A percentile compares a stretch with the other conserved stretches of the same genome.
Conservation (phyloP, 2,329 filamentous ascomycete genomes). For the Colletotrichum kahawae region DNA sequence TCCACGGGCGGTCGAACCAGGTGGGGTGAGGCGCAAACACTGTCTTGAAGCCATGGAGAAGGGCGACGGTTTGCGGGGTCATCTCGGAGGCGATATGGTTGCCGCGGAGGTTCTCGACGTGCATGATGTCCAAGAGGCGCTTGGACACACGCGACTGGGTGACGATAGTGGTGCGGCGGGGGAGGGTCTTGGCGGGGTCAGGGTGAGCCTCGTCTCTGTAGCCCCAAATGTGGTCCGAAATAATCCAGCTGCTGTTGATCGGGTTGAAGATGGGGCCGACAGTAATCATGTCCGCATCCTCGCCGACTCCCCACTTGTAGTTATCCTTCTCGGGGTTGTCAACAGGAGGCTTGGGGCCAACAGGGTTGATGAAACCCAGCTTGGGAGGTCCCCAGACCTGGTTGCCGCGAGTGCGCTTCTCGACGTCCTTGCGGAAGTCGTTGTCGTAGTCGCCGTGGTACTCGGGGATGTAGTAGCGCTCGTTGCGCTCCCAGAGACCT, state of each 20-base stretch:
- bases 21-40: constrained; percentile 81
- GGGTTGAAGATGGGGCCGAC: constrained; percentile 83
- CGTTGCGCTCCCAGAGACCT: constrained; percentile 75
- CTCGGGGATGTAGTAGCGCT: constrained; percentile 75
- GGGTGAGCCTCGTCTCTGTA: constrained; percentile 59
- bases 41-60: constrained; percentile 80
- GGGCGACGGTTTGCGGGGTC: constrained; percentile 74
- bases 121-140: constrained; percentile 76
- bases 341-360: constrained; percentile 68
- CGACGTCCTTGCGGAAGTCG: constrained; percentile 70
- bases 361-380: constrained; percentile 63
- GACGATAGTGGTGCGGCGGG: constrained; percentile 78
- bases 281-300: constrained; percentile 76
- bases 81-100: constrained; percentile 83
- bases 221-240: constrained; percentile 70
- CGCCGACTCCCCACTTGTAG: constrained; percentile 77
- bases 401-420: constrained; percentile 52
- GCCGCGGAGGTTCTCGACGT: constrained; percentile 74
- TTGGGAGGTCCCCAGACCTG: constrained; percentile 72
- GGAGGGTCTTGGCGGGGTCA: constrained; percentile 60
- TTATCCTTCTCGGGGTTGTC: constrained; percentile 65
- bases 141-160: constrained; percentile 78
- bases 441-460: constrained; percentile 70
- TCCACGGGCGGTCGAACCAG: constrained; percentile 79
- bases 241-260: constrained; percentile 74